Evolutionary conservation across 2,329 filamentous ascomycete genomes (phyloP).

Genomic region (Alternaria incomplexa): DNA sequence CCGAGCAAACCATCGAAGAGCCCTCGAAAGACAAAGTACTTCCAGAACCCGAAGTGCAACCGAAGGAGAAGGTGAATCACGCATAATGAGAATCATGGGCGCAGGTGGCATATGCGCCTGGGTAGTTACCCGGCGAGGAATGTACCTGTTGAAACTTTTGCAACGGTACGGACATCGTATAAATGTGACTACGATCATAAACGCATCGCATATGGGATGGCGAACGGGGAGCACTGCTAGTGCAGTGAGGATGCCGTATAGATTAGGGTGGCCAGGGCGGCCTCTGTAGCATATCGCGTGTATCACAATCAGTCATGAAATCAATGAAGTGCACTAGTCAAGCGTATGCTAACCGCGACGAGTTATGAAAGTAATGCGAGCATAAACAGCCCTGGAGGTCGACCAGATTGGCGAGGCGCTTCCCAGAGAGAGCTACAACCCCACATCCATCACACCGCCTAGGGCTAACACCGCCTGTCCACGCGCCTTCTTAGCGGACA

Average conservation of each 20-base stretch:
- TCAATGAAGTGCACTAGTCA: conserved; percentile 12
- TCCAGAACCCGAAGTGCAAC: conserved; percentile 4
- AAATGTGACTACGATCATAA: not conserved
- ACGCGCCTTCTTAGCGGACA: conserved; percentile 26
- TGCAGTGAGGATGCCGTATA: not conserved
- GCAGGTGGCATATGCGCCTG: not conserved
- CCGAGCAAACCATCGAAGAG: conserved; percentile 1
- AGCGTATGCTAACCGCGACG: conserved; percentile 7
- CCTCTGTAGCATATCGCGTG: conserved; percentile 5
- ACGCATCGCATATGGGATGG: not conserved
- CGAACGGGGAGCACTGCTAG: not conserved
- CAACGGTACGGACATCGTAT: not conserved
- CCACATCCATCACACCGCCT: conserved; percentile 38
- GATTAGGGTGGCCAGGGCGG: not conserved
- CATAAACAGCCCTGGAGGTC: conserved; percentile 6
- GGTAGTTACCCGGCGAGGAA: not conserved
- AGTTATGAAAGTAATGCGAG: conserved; percentile 18
- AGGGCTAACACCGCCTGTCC: conserved; percentile 13
- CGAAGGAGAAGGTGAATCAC: conserved; percentile 22
- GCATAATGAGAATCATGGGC: conserved; percentile 5
- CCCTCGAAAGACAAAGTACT: conserved; percentile 3
- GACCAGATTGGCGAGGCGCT: conserved; percentile 30
- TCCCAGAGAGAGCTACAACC: conserved; percentile 37
- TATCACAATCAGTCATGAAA: conserved; percentile 8
- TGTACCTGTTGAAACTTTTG: not conserved